Conservation (phyloP, 257 asterid species). For the Solanum chmielewskii region DNA sequence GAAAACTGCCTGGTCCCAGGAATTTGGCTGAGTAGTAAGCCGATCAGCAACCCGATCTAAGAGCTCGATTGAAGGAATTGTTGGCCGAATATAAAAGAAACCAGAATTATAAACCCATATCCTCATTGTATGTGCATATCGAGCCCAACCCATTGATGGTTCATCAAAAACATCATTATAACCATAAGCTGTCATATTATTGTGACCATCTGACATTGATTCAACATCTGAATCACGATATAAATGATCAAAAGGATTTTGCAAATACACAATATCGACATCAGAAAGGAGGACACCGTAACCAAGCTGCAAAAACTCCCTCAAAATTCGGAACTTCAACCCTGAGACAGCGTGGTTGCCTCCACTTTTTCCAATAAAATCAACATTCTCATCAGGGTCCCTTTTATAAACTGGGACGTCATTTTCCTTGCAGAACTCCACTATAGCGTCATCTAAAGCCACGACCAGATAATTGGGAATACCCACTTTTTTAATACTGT, state of each 20-base stretch:
- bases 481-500: conserved; percentile 10
- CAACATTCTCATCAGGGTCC: conserved; percentile 10
- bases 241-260: not conserved
- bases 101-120: conserved; percentile 22
- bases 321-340: not conserved
- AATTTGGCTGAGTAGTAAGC: conserved; percentile 4
- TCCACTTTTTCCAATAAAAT: conserved; percentile 10
- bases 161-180: conserved; percentile 18
- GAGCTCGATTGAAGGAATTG: conserved; percentile 15
- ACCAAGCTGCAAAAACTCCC: not conserved
- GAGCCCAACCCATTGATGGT: conserved; percentile 22
- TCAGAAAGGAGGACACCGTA: not conserved
- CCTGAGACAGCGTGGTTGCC: conserved; percentile 10
- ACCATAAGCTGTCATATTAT: conserved; percentile 15
- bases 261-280: not conserved
- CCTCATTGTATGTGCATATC: conserved; percentile 20
- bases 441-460: conserved; percentile 13
- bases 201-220: not conserved
- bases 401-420: conserved; percentile 12
- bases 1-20: conserved; percentile 24
- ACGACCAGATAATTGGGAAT: conserved; percentile 17
- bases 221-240: not conserved
- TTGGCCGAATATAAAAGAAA: conserved; percentile 14
- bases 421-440: conserved; percentile 14
- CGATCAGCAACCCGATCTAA: conserved; percentile 18